Evolutionary conservation across 169 alveolate genomes (phyloP).

Genomic region (Cryptosporidium viatorum): DNA sequence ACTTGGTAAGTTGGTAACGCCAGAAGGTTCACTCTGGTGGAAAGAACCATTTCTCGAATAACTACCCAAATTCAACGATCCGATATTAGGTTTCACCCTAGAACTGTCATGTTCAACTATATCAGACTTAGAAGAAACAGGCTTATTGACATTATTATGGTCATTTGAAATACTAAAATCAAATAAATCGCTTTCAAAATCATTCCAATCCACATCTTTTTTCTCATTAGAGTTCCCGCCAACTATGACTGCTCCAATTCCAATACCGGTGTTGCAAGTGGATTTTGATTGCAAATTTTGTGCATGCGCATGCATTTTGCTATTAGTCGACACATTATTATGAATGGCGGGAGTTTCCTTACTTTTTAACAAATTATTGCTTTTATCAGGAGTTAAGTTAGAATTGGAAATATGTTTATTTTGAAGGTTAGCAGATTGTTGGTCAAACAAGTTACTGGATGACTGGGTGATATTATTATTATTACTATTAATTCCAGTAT

Average conservation of each 20-base stretch:
- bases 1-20: not conserved
- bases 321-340: not conserved
- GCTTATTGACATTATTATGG: not conserved
- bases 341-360: not conserved
- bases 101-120: not conserved
- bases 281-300: not conserved
- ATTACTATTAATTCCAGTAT: not conserved
- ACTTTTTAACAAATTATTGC: not conserved
- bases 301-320: not conserved
- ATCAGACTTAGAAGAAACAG: not conserved
- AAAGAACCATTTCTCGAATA: not conserved
- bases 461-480: not conserved
- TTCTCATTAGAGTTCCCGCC: not conserved
- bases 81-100: not conserved
- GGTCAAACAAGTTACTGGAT: not conserved
- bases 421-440: slow-evolving; percentile 9
- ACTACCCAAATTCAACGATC: not conserved
- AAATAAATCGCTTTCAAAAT: slow-evolving; percentile 40
- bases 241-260: not conserved
- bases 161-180: slow-evolving; percentile 23
- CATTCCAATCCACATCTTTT: slow-evolving; percentile 36
- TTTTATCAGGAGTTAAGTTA: not conserved
- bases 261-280: not conserved
- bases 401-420: not conserved
- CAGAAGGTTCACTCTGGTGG: not conserved